Conservation (phyloP, 208 protist genomes). For the Leishmania mexicana region DNA sequence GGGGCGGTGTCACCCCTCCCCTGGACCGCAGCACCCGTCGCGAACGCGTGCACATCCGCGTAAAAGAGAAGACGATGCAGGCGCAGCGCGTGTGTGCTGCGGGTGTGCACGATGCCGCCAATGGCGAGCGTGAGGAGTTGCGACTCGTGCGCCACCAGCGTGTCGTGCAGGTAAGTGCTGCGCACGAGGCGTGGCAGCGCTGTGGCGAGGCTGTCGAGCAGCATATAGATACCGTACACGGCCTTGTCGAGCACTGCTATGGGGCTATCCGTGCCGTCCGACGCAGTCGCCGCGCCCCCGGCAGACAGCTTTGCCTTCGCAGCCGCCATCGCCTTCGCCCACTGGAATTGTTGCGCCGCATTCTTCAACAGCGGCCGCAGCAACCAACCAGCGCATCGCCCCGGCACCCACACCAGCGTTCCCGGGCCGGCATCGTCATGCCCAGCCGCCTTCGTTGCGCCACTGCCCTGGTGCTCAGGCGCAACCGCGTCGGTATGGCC, state of each 20-base stretch:
- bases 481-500: not conserved
- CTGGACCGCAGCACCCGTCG: slow-evolving; percentile 12
- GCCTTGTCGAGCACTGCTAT: slow-evolving; percentile 42
- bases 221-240: slow-evolving; percentile 27
- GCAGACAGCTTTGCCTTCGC: slow-evolving; percentile 16
- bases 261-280: slow-evolving; percentile 1
- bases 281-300: not conserved
- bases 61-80: slow-evolving; percentile 59
- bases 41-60: slow-evolving; percentile 46
- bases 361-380: slow-evolving; percentile 63
- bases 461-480: not conserved
- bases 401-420: slow-evolving; percentile 12
- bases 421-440: not conserved
- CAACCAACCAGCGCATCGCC: slow-evolving; percentile 45
- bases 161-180: slow-evolving; percentile 51
- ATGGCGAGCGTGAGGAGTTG: slow-evolving; percentile 40
- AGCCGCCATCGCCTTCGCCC: slow-evolving; percentile 33
- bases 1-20: not conserved
- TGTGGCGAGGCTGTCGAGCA: slow-evolving; percentile 35
- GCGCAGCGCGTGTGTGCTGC: slow-evolving; percentile 26
- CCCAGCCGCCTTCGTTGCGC: not conserved
- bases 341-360: slow-evolving; percentile 42
- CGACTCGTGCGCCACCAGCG: slow-evolving; percentile 50
- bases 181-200: slow-evolving; percentile 39
- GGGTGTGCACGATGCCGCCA: slow-evolving; percentile 41